Evolutionary conservation across 1,284 basidiomycete species (phyloP).

Genomic region (Xerocomus amazonicus): DNA sequence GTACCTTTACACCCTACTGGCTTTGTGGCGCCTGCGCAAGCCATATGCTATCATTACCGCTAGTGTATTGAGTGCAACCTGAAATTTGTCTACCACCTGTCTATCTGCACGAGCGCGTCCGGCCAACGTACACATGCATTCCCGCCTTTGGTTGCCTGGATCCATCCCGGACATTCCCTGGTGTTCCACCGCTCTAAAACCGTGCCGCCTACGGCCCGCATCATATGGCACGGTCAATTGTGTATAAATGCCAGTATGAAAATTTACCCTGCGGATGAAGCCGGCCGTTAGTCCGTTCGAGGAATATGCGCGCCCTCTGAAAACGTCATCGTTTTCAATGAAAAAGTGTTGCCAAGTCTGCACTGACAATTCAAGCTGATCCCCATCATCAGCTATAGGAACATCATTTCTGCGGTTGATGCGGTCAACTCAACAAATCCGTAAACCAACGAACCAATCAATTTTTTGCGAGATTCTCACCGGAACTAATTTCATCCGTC

Average conservation of each 20-base stretch:
- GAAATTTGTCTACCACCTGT: slow-evolving; percentile 17
- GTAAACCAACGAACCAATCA: slow-evolving; percentile 10
- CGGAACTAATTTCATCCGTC: slow-evolving; percentile 21
- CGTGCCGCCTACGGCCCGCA: slow-evolving; percentile 22
- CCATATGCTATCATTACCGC: slow-evolving; percentile 23
- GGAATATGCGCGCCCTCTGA: slow-evolving; percentile 4
- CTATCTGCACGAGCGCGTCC: slow-evolving; percentile 18
- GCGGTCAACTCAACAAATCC: slow-evolving; percentile 22
- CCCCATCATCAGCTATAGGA: slow-evolving; percentile 18
- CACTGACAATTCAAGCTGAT: slow-evolving; percentile 5
- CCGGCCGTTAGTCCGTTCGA: slow-evolving; percentile 13
- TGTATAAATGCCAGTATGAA: slow-evolving; percentile 18
- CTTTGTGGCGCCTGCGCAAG: slow-evolving; percentile 31
- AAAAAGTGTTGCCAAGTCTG: slow-evolving; percentile 7
- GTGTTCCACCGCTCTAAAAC: slow-evolving; percentile 23
- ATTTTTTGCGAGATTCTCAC: slow-evolving; percentile 23
- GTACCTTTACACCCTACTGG: slow-evolving; percentile 15
- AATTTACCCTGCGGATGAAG: slow-evolving; percentile 6
- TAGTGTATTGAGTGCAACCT: slow-evolving; percentile 13
- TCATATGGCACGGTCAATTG: slow-evolving; percentile 14
- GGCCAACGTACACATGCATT: slow-evolving; percentile 17
- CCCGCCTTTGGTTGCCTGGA: slow-evolving; percentile 24
- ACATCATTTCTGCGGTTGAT: slow-evolving; percentile 22
- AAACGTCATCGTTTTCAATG: slow-evolving; percentile 7
- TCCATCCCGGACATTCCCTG: slow-evolving; percentile 20